These are phyloP conservation scores for maize (Zea mays) DNA, from an alignment of 176 grass and related monocot species.

Conservation along the genomic window Zm-B73-REFERENCE-NAM-5.0 NC_050099.1:56601501-56602000, in stretches of 20 bases:
- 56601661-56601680: constrained; percentile 26
- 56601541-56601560: constrained; percentile 54
- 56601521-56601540: constrained; percentile 53
- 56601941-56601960: constrained; percentile 46
- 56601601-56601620: constrained; percentile 83
- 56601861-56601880: constrained; percentile 56
- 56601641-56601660: constrained; percentile 86
- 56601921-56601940: constrained; percentile 45
- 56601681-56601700: constrained; percentile 21
- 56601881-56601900: constrained; percentile 62
- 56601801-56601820: constrained; percentile 24
- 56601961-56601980: constrained; percentile 39
- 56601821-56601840: constrained; percentile 69
- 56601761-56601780: constrained; percentile 19
- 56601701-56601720: background rate
- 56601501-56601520: constrained; percentile 57
- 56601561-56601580: constrained; percentile 62
- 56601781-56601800: constrained; percentile 13
- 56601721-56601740: constrained; percentile 12
- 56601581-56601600: constrained; percentile 84
- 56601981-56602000: constrained; percentile 38
- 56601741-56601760: constrained; percentile 12
- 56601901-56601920: constrained; percentile 49
- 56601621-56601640: constrained; percentile 66
- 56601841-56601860: constrained; percentile 55